Evolutionary conservation across 805 yeast species (phyloP), one percentile per base, ranked within the genome.

Genomic region (Ogataea haglerorum): DNA sequence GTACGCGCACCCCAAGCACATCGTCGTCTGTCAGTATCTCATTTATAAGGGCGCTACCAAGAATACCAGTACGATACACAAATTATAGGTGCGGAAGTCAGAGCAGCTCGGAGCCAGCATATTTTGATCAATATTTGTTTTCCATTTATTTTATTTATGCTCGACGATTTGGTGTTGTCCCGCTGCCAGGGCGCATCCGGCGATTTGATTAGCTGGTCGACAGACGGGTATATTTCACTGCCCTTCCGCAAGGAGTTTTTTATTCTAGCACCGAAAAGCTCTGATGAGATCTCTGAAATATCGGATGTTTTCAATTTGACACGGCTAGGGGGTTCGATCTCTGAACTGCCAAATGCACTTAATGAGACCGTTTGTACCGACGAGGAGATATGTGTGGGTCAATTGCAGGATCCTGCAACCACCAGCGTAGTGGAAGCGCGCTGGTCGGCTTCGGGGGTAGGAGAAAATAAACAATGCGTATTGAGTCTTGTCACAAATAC

Each of bases 361-460:
- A 21, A 40, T 3, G 49, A 45, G 16, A 23, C 38, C 6, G 28
- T 45, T 10, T 43, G 50, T 5, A 25, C 36, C 18, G 42, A 53
- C 9, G 58, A 54, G 36, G 23, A 36, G n/a, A 26, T 49, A 2
- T 34, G 48, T 17, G 40, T 46, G 8, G 56, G 56, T 6, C 55
- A 52, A 30, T 36, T 34, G 4, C 49, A 45, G 25, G 49, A 46
- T n/a, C 3, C 41, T 1, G 26, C 38, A 8, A 30, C 24, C 32
- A 48, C 33, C 29, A 43, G 43, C 21, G 40, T 52, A 4, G 36
- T 46, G n/a, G 47, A 48, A 24, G 36, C 48, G 2, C 29, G 36
- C 6, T 56, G 59, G 59, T 51, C 58, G 8, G 38, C 57, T 1
- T 43, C 46, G 2, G 54, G 56, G 10, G 45, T 47, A 4, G 36